Evolutionary conservation across 169 alveolate species (phyloP).

Genomic region (Plasmodium gonderi): DNA sequence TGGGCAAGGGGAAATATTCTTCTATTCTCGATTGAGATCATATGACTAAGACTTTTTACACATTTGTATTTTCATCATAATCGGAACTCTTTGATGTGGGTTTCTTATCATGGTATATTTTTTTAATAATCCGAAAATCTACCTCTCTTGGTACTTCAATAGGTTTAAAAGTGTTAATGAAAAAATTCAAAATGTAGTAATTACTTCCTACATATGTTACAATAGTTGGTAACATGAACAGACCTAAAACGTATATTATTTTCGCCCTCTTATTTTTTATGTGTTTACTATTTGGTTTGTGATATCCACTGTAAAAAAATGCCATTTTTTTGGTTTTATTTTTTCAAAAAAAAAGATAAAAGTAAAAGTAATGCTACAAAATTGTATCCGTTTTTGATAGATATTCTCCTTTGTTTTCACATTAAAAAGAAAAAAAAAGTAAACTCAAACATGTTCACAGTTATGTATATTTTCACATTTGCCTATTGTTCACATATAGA

Average conservation of each 20-base stretch:
- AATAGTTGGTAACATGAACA: slow-evolving; percentile 39
- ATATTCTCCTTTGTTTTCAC: too few relatives aligned
- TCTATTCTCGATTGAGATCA: neutral
- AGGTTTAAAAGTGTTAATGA: slow-evolving; percentile 58
- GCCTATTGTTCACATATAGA: too few relatives aligned
- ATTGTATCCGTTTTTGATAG: too few relatives aligned
- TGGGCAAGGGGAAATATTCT: neutral
- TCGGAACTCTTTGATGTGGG: slow-evolving; percentile 68
- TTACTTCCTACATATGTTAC: slow-evolving; percentile 64
- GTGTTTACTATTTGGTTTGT: slow-evolving; percentile 26
- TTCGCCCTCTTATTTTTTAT: slow-evolving; percentile 43
- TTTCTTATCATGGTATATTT: slow-evolving; percentile 51
- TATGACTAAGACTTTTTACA: neutral
- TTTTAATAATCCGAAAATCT: slow-evolving; percentile 22
- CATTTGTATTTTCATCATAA: slow-evolving; percentile 62
- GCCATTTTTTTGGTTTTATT: slow-evolving; percentile 53
- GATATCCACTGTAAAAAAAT: slow-evolving; percentile 59
- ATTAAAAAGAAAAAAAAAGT: too few relatives aligned
- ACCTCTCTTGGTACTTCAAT: slow-evolving; percentile 67
- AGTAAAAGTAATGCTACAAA: too few relatives aligned
- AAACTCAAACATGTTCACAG: too few relatives aligned
- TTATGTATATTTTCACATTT: too few relatives aligned
- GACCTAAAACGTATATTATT: slow-evolving; percentile 57
- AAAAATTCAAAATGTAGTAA: slow-evolving; percentile 42
- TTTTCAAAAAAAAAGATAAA: too few relatives aligned